These are phyloP conservation scores for Tripidium arundinaceum DNA, from an alignment of 202 grass and related monocot species.

Conservation along the genomic window DNA sequence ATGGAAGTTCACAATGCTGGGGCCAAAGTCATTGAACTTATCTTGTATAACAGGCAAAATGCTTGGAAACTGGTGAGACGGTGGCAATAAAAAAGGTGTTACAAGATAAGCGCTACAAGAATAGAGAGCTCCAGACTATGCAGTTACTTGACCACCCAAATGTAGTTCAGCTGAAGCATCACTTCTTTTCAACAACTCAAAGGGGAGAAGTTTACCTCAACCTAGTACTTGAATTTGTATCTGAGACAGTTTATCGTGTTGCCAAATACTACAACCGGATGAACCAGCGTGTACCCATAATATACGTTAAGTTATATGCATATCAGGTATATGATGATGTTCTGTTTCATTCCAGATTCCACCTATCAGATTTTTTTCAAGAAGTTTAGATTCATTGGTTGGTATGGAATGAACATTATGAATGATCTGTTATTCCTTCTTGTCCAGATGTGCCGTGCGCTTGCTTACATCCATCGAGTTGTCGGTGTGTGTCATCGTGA, in stretches of 20 bases:
- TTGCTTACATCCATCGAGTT: slow-evolving; percentile 85
- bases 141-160: slow-evolving; percentile 87
- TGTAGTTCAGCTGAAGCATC: slow-evolving; percentile 91
- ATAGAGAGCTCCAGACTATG: slow-evolving; percentile 97
- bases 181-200: slow-evolving; percentile 95
- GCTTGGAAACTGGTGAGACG: slow-evolving; percentile 83
- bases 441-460: slow-evolving; percentile 77
- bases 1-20: neutral
- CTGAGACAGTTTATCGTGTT: slow-evolving; percentile 86
- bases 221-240: slow-evolving; percentile 88
- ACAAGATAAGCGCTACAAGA: slow-evolving; percentile 99
- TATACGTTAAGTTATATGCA: slow-evolving; percentile 80
- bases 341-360: slow-evolving; percentile 20
- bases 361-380: neutral
- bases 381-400: slow-evolving; percentile 13
- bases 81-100: slow-evolving; percentile 98
- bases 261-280: slow-evolving; percentile 75
- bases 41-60: slow-evolving; percentile 71
- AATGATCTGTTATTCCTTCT: slow-evolving; percentile 20
- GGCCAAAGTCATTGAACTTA: slow-evolving; percentile 23
- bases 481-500: slow-evolving; percentile 94
- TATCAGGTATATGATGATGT: slow-evolving; percentile 68
- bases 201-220: slow-evolving; percentile 97
- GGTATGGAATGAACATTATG: neutral
- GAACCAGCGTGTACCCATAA: slow-evolving; percentile 80